These are phyloP conservation scores for Podospora tetraspora DNA, from an alignment of 495 filamentous ascomycete species.

Conservation along the genomic window DNA sequence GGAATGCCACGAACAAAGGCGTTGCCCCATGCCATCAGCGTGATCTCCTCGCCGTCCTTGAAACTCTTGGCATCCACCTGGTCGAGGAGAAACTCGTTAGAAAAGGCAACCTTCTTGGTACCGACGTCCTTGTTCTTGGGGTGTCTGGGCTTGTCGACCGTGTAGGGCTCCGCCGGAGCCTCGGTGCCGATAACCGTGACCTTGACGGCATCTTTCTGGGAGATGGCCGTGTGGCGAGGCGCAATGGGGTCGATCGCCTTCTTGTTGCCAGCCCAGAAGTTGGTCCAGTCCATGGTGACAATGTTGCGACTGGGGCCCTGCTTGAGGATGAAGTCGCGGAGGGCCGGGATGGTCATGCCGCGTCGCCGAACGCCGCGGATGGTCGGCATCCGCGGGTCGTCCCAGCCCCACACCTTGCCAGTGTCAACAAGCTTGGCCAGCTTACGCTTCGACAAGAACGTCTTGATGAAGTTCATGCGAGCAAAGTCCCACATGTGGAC, in stretches of 20 bases:
- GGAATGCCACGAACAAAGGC: constrained; percentile 65
- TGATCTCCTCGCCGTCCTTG: constrained; percentile 83
- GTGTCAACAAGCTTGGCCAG: constrained; percentile 86
- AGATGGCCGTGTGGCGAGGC: constrained; percentile 76
- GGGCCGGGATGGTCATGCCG: constrained; percentile 85
- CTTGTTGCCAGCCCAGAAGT: constrained; percentile 93
- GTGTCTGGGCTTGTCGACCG: constrained; percentile 75
- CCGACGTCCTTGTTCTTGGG: constrained; percentile 81
- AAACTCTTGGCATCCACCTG: constrained; percentile 81
- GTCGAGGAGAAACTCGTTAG: constrained; percentile 66
- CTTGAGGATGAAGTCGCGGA: constrained; percentile 88
- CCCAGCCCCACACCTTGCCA: constrained; percentile 86
- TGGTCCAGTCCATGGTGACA: constrained; percentile 83
- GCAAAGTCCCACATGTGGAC: constrained; percentile 98
- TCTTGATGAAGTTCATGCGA: constrained; percentile 84
- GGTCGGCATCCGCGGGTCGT: constrained; percentile 91
- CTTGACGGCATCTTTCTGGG: constrained; percentile 60
- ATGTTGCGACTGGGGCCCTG: constrained; percentile 88
- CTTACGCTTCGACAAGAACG: constrained; percentile 74
- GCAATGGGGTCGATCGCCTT: constrained; percentile 89
- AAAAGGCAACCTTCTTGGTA: constrained; percentile 76
- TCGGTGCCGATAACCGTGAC: constrained; percentile 58
- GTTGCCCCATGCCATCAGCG: constrained; percentile 94
- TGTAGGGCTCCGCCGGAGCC: constrained; percentile 57
- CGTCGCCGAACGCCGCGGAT: constrained; percentile 81